Evolutionary conservation across 352 stramenopile species (phyloP).

Genomic region (Phytopythium chamaehyphon): DNA sequence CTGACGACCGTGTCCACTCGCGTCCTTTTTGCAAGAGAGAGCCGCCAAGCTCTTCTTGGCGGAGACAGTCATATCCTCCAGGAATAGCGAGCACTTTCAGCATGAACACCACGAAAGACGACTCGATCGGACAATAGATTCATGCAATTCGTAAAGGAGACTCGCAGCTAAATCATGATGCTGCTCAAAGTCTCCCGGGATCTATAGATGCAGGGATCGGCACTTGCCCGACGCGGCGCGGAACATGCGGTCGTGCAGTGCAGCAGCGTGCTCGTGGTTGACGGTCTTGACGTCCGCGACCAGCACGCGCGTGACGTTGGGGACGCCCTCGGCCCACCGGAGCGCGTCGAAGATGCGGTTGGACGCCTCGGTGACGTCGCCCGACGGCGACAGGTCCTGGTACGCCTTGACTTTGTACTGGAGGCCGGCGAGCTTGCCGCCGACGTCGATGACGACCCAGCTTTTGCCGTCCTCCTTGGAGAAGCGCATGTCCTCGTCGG

Average conservation of each 20-base stretch:
- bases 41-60: no score
- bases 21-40: no score
- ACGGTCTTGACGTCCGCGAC: slow-evolving; percentile 51
- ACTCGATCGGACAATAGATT: no score
- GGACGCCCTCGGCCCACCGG: slow-evolving; percentile 79
- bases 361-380: slow-evolving; percentile 68
- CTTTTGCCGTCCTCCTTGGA: slow-evolving; percentile 25
- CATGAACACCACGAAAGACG: no score
- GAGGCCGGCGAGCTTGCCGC: slow-evolving; percentile 43
- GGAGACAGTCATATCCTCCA: no score
- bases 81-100: no score
- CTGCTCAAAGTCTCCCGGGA: neutral
- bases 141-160: no score
- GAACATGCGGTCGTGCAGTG: slow-evolving; percentile 84
- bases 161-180: no score
- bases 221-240: slow-evolving; percentile 75
- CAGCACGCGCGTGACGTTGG: slow-evolving; percentile 61
- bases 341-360: slow-evolving; percentile 81
- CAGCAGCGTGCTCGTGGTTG: slow-evolving; percentile 63
- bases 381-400: slow-evolving; percentile 67
- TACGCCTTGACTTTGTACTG: slow-evolving; percentile 56
- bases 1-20: no score
- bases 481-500: slow-evolving; percentile 29
- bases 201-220: slow-evolving; percentile 41
- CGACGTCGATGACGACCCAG: slow-evolving; percentile 85